A percentile compares a stretch with the other conserved stretches of the same genome.
These are phyloP conservation scores for Aegilops sharonensis DNA, from an alignment of 176 grass and related monocot genomes.

Conservation along the genomic window DNA sequence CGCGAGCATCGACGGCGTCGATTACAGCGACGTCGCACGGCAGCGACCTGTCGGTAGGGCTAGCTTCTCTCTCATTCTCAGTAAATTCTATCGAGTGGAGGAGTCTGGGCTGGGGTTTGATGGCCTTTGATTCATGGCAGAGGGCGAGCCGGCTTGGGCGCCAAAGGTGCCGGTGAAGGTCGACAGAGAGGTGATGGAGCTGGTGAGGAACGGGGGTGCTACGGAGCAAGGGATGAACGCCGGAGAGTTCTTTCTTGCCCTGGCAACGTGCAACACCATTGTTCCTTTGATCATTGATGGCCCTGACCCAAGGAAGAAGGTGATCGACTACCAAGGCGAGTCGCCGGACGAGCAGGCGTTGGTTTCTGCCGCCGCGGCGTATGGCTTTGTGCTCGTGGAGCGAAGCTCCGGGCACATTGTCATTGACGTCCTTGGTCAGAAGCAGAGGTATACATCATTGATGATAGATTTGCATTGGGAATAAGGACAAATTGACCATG, in stretches of 20 bases:
- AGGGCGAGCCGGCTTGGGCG: slow-evolving; percentile 41
- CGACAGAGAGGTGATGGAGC: slow-evolving; percentile 46
- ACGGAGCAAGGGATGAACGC: slow-evolving; percentile 42
- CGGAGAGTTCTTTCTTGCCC: slow-evolving; percentile 69
- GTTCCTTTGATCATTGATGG: slow-evolving; percentile 57
- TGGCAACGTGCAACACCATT: slow-evolving; percentile 89
- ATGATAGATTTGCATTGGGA: slow-evolving; percentile 15
- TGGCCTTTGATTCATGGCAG: slow-evolving; percentile 34
- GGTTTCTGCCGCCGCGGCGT: slow-evolving; percentile 77
- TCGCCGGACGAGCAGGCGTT: slow-evolving; percentile 95
- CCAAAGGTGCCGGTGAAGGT: slow-evolving; percentile 64
- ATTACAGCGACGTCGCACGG: slow-evolving; percentile 51
- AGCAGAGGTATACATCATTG: slow-evolving; percentile 60
- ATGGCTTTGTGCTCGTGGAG: slow-evolving; percentile 83
- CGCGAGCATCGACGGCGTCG: slow-evolving; percentile 58
- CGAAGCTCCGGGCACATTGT: slow-evolving; percentile 79
- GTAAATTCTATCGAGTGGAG: slow-evolving; percentile 20
- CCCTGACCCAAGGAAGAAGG: slow-evolving; percentile 43
- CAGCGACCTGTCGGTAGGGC: slow-evolving; percentile 49
- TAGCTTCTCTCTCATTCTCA: slow-evolving; percentile 22
- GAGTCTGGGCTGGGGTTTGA: not conserved
- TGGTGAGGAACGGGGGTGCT: slow-evolving; percentile 38
- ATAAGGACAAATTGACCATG: not conserved
- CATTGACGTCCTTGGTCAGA: slow-evolving; percentile 76
- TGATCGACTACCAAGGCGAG: slow-evolving; percentile 88